These are phyloP conservation scores for Sporisorium graminicola DNA, from an alignment of 1,284 basidiomycete genomes.

Conservation along the genomic window DNA sequence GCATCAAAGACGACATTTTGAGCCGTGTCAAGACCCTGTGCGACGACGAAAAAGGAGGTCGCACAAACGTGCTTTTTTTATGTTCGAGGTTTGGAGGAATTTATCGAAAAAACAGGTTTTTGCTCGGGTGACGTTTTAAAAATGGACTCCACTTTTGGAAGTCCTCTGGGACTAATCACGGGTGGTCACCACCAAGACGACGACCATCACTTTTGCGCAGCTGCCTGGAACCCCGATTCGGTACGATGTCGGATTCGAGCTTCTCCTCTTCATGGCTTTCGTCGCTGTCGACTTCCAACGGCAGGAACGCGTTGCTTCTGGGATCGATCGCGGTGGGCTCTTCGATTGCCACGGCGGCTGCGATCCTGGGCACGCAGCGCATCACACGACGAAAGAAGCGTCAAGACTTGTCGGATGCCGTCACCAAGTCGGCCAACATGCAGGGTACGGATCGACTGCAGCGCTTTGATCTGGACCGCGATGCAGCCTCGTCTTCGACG, in stretches of 20 bases:
- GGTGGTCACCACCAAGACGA: background rate
- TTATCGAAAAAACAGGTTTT: conserved; percentile 1
- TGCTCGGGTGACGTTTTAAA: background rate
- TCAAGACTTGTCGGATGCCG: conserved; percentile 45
- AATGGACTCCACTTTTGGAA: conserved; percentile 5
- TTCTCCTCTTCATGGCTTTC: conserved; percentile 39
- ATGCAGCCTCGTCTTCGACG: conserved; percentile 39
- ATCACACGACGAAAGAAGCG: conserved; percentile 44
- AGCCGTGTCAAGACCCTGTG: conserved; percentile 2
- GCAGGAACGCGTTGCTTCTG: conserved; percentile 41
- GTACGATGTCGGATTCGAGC: conserved; percentile 35
- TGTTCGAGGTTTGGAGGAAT: background rate
- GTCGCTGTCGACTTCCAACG: conserved; percentile 27
- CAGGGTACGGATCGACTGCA: conserved; percentile 39
- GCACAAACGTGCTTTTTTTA: background rate
- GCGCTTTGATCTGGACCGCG: conserved; percentile 36
- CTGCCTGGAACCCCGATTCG: background rate
- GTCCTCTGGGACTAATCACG: background rate
- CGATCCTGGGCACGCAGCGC: conserved; percentile 55
- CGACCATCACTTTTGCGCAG: background rate
- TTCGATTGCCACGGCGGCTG: conserved; percentile 52
- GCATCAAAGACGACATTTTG: background rate
- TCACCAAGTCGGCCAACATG: conserved; percentile 40
- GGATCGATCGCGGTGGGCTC: conserved; percentile 61
- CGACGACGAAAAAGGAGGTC: background rate